phyloP scores from a whole-genome alignment of 2,329 filamentous ascomycete genomes.

The Amauroascus verrucosus region DNA sequence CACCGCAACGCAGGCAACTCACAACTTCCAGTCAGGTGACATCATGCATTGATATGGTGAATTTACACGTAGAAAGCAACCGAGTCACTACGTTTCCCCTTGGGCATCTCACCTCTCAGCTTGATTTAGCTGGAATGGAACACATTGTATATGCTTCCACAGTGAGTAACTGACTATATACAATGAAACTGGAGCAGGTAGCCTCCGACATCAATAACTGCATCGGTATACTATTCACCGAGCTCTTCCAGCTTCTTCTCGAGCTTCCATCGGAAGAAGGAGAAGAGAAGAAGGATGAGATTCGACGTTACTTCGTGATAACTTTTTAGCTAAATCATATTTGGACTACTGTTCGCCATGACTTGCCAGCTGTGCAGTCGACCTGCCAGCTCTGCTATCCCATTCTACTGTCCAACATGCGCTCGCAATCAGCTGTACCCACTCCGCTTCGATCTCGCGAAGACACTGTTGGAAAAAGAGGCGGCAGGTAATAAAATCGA shows the following conservation, averaged over 20 bases:
- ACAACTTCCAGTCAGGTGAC: slow-evolving; percentile 16
- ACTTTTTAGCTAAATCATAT: slow-evolving; percentile 10
- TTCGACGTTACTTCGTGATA: slow-evolving; percentile 12
- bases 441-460: slow-evolving; percentile 50
- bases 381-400: slow-evolving; percentile 47
- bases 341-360: slow-evolving; percentile 40
- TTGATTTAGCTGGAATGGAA: not conserved
- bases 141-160: not conserved
- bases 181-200: not conserved
- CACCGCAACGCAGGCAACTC: not conserved
- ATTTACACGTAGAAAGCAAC: not conserved
- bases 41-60: slow-evolving; percentile 6
- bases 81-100: not conserved
- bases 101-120: not conserved
- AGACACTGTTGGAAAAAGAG: slow-evolving; percentile 54
- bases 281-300: slow-evolving; percentile 14
- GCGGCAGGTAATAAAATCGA: slow-evolving; percentile 38
- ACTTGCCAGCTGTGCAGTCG: slow-evolving; percentile 57
- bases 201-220: not conserved
- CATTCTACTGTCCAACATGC: slow-evolving; percentile 60
- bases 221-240: not conserved
- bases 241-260: not conserved
- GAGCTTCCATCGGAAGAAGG: not conserved
- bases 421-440: slow-evolving; percentile 60
- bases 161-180: not conserved